These are phyloP conservation scores for Terana coerulea DNA, from an alignment of 768 basidiomycete genomes.

Conservation along the genomic window DNA sequence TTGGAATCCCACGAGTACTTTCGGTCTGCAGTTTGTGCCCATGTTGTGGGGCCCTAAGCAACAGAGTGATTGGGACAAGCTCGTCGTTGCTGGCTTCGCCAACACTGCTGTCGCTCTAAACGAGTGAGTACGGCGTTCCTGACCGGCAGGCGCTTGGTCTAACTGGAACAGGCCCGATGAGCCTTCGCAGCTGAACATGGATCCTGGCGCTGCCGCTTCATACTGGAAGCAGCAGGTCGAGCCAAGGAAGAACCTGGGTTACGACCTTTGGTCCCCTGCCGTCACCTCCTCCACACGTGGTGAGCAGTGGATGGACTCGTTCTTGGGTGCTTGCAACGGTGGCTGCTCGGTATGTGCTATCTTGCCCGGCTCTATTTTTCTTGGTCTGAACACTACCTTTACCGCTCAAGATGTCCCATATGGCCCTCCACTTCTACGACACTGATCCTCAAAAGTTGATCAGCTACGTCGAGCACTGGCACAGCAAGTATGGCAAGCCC, in stretches of 20 bases:
- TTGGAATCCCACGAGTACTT: constrained; percentile 25
- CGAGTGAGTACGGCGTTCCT: constrained; percentile 42
- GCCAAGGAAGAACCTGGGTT: constrained; percentile 41
- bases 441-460: constrained; percentile 49
- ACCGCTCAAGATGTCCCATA: constrained; percentile 42
- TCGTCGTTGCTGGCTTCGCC: constrained; percentile 47
- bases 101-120: constrained; percentile 49
- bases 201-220: constrained; percentile 42
- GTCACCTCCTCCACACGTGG: constrained; percentile 48
- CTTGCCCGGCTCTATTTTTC: neutral
- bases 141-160: constrained; percentile 27
- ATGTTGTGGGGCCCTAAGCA: constrained; percentile 54
- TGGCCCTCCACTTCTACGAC: constrained; percentile 60
- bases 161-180: constrained; percentile 57
- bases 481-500: constrained; percentile 46
- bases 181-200: constrained; percentile 46
- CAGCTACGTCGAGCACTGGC: constrained; percentile 45
- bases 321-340: constrained; percentile 39
- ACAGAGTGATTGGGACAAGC: constrained; percentile 37
- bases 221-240: constrained; percentile 51
- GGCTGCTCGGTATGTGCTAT: constrained; percentile 40
- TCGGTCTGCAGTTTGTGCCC: constrained; percentile 55
- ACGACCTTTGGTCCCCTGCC: constrained; percentile 51
- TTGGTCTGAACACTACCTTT: neutral
- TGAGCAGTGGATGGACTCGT: constrained; percentile 51